Evolutionary conservation across 2,329 filamentous ascomycete genomes (phyloP).

Genomic region (Alternaria sp.): DNA sequence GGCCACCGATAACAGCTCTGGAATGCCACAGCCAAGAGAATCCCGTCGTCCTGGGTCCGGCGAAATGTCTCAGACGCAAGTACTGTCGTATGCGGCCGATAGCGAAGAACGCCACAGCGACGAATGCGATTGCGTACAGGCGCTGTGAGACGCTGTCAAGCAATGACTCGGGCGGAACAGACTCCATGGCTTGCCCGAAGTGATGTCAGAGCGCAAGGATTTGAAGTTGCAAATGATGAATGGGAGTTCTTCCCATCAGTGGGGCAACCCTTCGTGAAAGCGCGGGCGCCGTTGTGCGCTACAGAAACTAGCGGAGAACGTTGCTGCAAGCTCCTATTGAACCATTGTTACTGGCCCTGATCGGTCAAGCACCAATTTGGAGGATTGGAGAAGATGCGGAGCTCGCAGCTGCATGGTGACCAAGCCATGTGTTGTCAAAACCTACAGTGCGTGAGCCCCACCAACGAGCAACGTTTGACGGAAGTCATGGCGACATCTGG

Average conservation of each 20-base stretch:
- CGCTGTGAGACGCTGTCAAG: conserved; percentile 14
- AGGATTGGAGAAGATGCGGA: neutral
- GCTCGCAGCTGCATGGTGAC: neutral
- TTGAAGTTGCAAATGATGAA: conserved; percentile 1
- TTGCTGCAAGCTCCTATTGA: neutral
- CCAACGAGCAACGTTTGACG: neutral
- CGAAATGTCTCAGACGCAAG: conserved; percentile 39
- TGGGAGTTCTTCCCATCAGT: conserved; percentile 3
- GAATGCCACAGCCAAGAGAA: conserved; percentile 44
- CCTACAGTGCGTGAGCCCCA: neutral
- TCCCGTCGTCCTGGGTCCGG: conserved; percentile 38
- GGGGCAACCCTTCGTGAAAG: conserved; percentile 5
- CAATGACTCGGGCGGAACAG: conserved; percentile 2
- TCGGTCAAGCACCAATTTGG: neutral
- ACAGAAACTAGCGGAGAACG: conserved; percentile 5
- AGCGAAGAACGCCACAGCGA: conserved; percentile 21
- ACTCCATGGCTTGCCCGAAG: conserved; percentile 16
- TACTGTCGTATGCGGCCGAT: conserved; percentile 32
- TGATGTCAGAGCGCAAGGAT: conserved; percentile 4
- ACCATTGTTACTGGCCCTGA: neutral
- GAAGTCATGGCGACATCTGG: neutral
- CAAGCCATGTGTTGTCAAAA: neutral
- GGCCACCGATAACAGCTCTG: conserved; percentile 34
- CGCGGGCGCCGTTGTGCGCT: neutral
- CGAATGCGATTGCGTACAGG: conserved; percentile 20